Base-by-base conservation (phyloP, 257 asterid genomes). In the Gentiana dahurica region DNA sequence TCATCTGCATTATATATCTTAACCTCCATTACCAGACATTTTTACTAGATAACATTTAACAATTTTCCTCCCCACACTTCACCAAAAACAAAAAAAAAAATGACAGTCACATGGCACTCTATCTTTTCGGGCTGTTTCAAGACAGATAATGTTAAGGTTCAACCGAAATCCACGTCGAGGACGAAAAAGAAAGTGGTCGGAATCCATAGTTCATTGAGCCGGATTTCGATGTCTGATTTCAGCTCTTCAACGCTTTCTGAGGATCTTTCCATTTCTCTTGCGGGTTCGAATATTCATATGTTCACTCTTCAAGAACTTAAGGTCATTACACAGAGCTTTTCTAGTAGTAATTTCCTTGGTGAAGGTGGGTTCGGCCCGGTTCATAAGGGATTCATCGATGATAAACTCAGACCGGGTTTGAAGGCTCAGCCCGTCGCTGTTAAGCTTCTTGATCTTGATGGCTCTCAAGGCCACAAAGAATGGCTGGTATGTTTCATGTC, bases 281-380 rank as follows among this genome's bases (percentile, higher is more conserved):
- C 85, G 1, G 96, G 92, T 11, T 81, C 96, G 0, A 85, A 91
- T 61, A 71, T 87, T 38, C 83, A 84, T 55, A 59, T 59, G 0
- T 91, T 91, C 49, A 87, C 86, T 0, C 89, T 84, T 8, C 94
- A 86, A 52, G 98, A 91, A 64, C 73, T 91, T 13, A 85, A 85
- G 68, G 83, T 87, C 45, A 85, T 87, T 3, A 87, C 98, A 0
- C 96, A 87, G 61, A 75, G 53, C 60, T 91, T 82, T 68, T 87
- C 98, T 3, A 60, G 82, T 0, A 81, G 81, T 65, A 91, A 87
- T 36, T 87, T 91, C 37, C 83, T 91, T 0, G 98, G 98, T 0
- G 94, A 84, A 36, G 98, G 98, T 33, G 98, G 98, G 47, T 91
- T 91, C 68, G 98, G 98, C 3, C 96, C 98, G 7, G 98, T 91